Evolutionary conservation across 805 yeast species (phyloP), one percentile per base, ranked within the genome.

Genomic region (Komagataella phaffii): DNA sequence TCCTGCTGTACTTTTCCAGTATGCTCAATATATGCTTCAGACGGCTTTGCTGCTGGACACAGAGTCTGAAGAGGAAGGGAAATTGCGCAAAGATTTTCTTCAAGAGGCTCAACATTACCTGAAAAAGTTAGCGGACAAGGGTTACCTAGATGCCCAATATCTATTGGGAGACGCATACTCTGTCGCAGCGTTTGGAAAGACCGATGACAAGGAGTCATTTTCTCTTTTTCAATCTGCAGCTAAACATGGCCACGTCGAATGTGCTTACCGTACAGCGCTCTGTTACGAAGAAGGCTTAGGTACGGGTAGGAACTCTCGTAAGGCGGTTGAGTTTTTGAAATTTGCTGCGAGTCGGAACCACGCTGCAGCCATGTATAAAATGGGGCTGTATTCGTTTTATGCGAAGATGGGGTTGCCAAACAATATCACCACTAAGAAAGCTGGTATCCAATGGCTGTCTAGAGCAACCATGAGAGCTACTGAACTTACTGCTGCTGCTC

Each of bases 241-340:
- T 2, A 91, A 93, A 63, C 91, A 88, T 59, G 93, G 91, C 24
- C 98, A 91, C 64, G 76, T 85, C 4, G 98, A 91, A 64, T 80
- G 93, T 49, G 89, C 96, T 1, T 93, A 86, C 67, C 77, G 98
- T 58, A 86, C 96, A 0, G 88, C 97, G 0, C 77, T 85, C 51
- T 91, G 96, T 66, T 86, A 83, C 58, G 96, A 90, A 65, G 95
- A 89, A 66, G 99, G 99, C 17, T 72, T 90, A 66, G 99, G 99
- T 3, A 85, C 91, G 3, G 81, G 88, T 18, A 76, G 93, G 58
- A 97, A 93, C 64, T 83, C 95, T 0, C 76, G 95, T 52, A 84
- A 88, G 59, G 89, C 95, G 1, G 70, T 88, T 6, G 95, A 88
- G 58, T 88, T 83, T 63, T 69, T 88, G 53, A 84, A 85, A 62